phyloP scores from a whole-genome alignment of 306 rosid species.

The Benincasa hispida region DNA sequence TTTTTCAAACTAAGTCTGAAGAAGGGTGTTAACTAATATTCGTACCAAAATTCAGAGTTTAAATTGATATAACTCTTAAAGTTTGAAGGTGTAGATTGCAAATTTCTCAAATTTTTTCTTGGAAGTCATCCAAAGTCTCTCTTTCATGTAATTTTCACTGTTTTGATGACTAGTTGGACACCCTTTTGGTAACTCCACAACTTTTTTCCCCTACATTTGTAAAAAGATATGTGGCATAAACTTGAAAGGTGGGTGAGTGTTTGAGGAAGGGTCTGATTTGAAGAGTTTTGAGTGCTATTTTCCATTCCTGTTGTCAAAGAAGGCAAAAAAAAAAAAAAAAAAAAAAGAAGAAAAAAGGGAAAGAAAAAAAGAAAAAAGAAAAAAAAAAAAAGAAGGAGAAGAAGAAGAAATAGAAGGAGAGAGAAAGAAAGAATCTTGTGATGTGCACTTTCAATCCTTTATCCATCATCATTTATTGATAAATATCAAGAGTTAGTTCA shows the following conservation, averaged over 20 bases:
- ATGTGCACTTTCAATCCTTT: neutral
- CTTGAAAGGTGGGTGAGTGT: neutral
- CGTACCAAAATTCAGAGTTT: no score
- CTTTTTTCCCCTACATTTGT: neutral
- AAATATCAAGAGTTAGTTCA: neutral
- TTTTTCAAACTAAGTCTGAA: no score
- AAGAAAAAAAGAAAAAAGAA: no score
- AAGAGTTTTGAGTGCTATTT: neutral
- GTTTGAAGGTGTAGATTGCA: no score
- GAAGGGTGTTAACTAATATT: no score
- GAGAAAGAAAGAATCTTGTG: neutral
- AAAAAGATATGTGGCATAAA: neutral
- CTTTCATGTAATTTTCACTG: neutral
- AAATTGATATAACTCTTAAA: no score
- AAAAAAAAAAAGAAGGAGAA: no score
- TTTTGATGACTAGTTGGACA: neutral
- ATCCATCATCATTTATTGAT: neutral
- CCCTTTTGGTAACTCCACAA: neutral
- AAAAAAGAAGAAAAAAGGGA: no score
- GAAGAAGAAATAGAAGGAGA: rapidly evolving
- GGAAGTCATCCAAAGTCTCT: neutral
- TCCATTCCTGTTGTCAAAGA: neutral
- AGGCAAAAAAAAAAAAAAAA: neutral
- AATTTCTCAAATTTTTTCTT: neutral
- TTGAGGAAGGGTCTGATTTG: neutral